Base-by-base conservation (phyloP, 441 rosid genomes). In the Geranium incanum region DNA sequence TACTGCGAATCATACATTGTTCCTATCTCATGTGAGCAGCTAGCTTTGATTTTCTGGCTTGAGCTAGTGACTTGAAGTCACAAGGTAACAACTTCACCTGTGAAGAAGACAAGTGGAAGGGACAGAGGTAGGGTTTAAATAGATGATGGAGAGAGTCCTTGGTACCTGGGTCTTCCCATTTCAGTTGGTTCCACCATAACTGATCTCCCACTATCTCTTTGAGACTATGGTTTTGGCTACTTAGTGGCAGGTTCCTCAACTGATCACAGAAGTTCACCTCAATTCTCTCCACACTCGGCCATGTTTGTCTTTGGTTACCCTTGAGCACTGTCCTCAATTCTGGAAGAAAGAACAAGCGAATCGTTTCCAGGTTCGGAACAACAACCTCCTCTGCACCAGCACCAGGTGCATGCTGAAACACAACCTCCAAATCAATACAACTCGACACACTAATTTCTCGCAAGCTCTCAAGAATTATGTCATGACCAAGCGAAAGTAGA, bases 161-260 rank as follows among this genome's bases (percentile, higher is more conserved):
- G 16, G 68, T 66, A 66, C n/a, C 0, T 15, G 13, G 6, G 1
- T 36, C 69, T 7, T 77, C 80, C 80, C 78, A 74, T 48, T 52
- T 21, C 68, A 77, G 63, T 65, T 72, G 57, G 62, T 72, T 75
- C 81, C 80, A 80, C 81, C 83, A 77, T 33, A 55, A 57, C 67
- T 28, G 57, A 69, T 70, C 75, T 36, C 74, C 81, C 73, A 73
- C 75, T 36, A 75, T 71, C 70, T 78, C 83, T 72, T 33, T 72
- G 16, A 75, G 21, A 71, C 55, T 60, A 0, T 55, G 41, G 16
- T 73, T 73, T 19, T 65, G 36, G 52, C 64, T 64, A 16, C 37
- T 57, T 13, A 78, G 67, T n/a, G 81, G 79, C 37, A 81, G 74
- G 36, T 72, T 70, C 68, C 0, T 65, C 7, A 77, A 59, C 19